phyloP scores from a whole-genome alignment of 306 rosid genomes.

The Gynostemma pentaphyllum region DNA sequence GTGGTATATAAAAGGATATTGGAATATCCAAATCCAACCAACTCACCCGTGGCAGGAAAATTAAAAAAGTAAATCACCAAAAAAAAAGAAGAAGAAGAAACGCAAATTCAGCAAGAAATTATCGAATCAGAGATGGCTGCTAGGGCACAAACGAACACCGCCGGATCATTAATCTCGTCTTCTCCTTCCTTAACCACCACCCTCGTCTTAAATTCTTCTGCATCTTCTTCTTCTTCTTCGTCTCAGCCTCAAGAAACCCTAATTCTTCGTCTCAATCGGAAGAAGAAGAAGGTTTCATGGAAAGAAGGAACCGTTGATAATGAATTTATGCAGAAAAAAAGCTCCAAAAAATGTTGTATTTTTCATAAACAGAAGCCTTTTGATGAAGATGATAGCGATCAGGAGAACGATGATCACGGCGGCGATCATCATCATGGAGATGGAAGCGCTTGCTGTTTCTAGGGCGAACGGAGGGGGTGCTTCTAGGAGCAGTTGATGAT shows the following conservation, averaged over 20 bases:
- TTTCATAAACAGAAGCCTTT: constrained; percentile 75
- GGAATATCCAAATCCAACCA: too few relatives aligned
- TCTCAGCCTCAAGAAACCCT: constrained; percentile 36
- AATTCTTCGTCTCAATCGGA: constrained; percentile 60
- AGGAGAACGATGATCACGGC: constrained; percentile 29
- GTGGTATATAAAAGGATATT: too few relatives aligned
- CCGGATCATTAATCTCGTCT: constrained; percentile 8
- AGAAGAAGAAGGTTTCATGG: constrained; percentile 85
- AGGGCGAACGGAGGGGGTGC: constrained; percentile 27
- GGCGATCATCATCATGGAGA: constrained; percentile 20
- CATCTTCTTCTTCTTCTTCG: constrained; percentile 32
- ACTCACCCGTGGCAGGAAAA: too few relatives aligned
- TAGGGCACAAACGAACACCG: constrained; percentile 2
- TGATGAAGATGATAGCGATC: constrained; percentile 82
- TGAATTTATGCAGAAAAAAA: constrained; percentile 92
- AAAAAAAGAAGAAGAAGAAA: neutral
- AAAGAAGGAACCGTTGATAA: constrained; percentile 92
- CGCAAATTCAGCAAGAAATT: neutral
- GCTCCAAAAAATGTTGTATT: constrained; percentile 94
- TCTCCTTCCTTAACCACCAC: constrained; percentile 29
- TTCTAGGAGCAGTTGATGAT: constrained; percentile 22
- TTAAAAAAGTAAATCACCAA: too few relatives aligned
- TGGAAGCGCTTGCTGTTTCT: constrained; percentile 24
- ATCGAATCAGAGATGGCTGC: neutral
- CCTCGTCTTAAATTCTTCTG: constrained; percentile 29